Base-by-base conservation (phyloP, 164 flowering plant species). In the Pachysandra terminalis region DNA sequence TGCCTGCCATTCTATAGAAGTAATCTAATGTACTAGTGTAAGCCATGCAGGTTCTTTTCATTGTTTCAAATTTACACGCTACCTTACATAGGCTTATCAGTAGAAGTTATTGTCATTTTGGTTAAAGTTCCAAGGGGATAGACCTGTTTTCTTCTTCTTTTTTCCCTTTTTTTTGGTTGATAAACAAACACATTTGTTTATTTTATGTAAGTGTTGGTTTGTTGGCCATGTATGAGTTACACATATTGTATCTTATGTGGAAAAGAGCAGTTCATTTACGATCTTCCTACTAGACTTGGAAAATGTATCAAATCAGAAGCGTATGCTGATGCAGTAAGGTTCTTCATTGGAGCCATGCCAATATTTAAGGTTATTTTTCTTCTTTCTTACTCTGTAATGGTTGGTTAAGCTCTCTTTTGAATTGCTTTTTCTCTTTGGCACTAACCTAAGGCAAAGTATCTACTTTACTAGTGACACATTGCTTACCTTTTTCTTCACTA, bases 201-300 rank as follows among this genome's bases (percentile, higher is more conserved):
- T 66, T 71, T 41, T 13, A 25, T 71, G 48, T 56, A 61, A 68
- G 68, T 56, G 56, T 51, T 60, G 49, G 69, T 59, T 52, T 74
- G 64, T 65, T 77, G 71, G 68, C 62, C 64, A 65, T 79, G 40
- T 56, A 26, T 78, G 71, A 77, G 71, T 84, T 77, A 75, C 77
- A 78, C 69, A 75, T 56, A 69, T 67, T 80, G 72, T 71, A 40
- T 81, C 60, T 80, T 80, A 51, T 75, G 63, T 84, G 79, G 78
- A 73, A 79, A 81, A 83, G 89, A 74, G 80, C 96, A 96, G 99
- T 93, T 96, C 79, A 93, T 96, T 75, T 93, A 88, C 79, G 98
- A 96, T 79, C 85, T 96, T 74, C 99, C 98, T 64, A 79, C 90
- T 73, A 86, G 88, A 73, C 97, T 96, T 77, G 85, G 77, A 71